Conservation (phyloP, 1,284 basidiomycete species). For the Fomitopsis palustris region DNA sequence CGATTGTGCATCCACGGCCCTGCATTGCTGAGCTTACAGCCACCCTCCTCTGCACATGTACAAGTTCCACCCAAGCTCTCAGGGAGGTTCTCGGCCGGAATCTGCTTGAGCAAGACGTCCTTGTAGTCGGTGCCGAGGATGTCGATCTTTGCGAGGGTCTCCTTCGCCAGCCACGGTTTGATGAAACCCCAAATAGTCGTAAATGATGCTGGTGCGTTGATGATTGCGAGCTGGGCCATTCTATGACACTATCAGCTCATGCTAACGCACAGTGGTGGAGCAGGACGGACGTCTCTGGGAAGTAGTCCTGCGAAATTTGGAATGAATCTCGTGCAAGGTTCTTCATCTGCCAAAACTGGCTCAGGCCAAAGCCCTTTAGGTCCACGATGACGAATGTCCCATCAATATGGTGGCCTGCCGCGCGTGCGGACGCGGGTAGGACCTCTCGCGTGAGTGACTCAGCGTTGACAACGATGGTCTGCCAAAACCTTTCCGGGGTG, state of each 20-base stretch:
- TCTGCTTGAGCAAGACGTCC: slow-evolving; percentile 47
- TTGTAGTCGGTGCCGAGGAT: slow-evolving; percentile 59
- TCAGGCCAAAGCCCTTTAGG: slow-evolving; percentile 60
- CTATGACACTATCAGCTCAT: slow-evolving; percentile 26
- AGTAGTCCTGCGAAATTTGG: slow-evolving; percentile 74
- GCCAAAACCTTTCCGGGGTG: slow-evolving; percentile 60
- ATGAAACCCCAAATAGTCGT: slow-evolving; percentile 66
- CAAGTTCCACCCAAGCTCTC: slow-evolving; percentile 44
- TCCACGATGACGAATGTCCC: slow-evolving; percentile 63
- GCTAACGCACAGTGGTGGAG: neutral
- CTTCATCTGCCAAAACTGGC: slow-evolving; percentile 74
- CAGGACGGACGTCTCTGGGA: slow-evolving; percentile 61
- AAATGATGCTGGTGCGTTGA: slow-evolving; percentile 70
- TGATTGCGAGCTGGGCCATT: slow-evolving; percentile 65
- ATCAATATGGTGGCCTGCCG: slow-evolving; percentile 46
- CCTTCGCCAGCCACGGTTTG: slow-evolving; percentile 68
- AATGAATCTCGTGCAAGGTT: slow-evolving; percentile 54
- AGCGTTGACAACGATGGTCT: slow-evolving; percentile 56
- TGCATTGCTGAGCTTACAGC: slow-evolving; percentile 56
- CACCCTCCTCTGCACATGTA: slow-evolving; percentile 49
- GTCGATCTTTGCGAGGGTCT: slow-evolving; percentile 62
- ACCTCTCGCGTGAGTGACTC: slow-evolving; percentile 63
- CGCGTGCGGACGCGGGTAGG: slow-evolving; percentile 57
- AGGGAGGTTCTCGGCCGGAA: slow-evolving; percentile 53
- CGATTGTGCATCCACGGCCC: slow-evolving; percentile 71